Evolutionary conservation across 2,329 filamentous ascomycete genomes (phyloP).

Genomic region (Spiromastix sp.): DNA sequence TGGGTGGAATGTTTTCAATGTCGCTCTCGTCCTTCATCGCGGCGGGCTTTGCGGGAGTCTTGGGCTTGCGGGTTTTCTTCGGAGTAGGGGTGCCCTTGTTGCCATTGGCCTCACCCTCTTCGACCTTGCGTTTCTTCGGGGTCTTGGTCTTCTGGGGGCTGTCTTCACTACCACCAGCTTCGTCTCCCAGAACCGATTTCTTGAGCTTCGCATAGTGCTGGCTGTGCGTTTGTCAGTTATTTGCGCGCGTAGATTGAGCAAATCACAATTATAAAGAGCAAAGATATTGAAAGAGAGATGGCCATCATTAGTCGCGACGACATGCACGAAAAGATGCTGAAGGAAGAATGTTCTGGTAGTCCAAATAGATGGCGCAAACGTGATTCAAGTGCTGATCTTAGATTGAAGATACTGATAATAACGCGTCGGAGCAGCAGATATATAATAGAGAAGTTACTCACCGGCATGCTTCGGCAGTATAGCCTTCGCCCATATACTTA

Average conservation of each 20-base stretch:
- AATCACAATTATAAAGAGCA: too few relatives aligned
- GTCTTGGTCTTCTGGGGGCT: background rate
- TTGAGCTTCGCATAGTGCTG: constrained; percentile 11
- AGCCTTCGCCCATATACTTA: constrained; percentile 10
- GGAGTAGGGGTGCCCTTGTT: constrained; percentile 2
- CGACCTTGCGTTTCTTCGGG: constrained; percentile 7
- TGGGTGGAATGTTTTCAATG: background rate
- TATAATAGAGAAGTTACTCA: constrained; percentile 7
- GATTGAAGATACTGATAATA: too few relatives aligned
- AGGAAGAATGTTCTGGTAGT: too few relatives aligned
- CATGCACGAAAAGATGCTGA: too few relatives aligned
- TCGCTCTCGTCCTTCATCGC: background rate
- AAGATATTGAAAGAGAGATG: background rate
- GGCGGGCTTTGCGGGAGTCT: background rate
- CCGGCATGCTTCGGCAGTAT: constrained; percentile 14
- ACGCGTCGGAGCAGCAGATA: too few relatives aligned
- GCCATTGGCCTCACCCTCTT: background rate
- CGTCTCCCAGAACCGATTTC: background rate
- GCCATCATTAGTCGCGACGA: too few relatives aligned
- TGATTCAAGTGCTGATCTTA: too few relatives aligned
- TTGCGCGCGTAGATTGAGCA: background rate
- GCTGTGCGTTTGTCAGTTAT: constrained; percentile 2
- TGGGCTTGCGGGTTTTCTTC: constrained; percentile 8
- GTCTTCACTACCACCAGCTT: background rate
- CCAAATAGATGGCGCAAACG: too few relatives aligned